Conservation (phyloP, 805 yeast genomes). For the Saccharomycopsis babjevae region DNA sequence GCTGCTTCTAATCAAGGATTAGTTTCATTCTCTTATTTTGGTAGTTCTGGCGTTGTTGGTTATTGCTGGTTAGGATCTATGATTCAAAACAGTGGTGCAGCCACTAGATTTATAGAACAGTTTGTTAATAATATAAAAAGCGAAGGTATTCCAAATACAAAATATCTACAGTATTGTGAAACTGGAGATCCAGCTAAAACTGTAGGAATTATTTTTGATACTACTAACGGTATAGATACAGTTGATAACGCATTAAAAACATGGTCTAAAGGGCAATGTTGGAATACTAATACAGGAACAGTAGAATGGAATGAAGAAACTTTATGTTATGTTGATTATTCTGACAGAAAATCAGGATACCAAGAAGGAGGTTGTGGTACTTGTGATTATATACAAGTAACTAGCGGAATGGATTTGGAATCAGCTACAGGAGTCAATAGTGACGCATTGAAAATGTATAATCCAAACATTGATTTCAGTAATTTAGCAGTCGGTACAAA, state of each 20-base stretch:
- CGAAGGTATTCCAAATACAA: conserved; percentile 4
- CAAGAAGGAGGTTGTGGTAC: neutral
- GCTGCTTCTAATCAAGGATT: neutral
- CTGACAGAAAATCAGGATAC: neutral
- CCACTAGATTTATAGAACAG: too few relatives aligned
- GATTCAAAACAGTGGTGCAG: too few relatives aligned
- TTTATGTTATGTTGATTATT: neutral
- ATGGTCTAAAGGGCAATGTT: conserved; percentile 6
- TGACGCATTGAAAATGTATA: conserved; percentile 2
- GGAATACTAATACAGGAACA: neutral
- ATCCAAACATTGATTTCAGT: neutral
- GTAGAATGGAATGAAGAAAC: neutral
- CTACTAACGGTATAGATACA: neutral
- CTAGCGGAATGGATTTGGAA: neutral
- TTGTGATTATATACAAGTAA: neutral
- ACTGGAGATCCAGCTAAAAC: conserved; percentile 6
- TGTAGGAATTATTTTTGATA: conserved; percentile 1
- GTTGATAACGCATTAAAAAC: neutral
- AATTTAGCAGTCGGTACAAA: neutral
- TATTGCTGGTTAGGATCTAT: too few relatives aligned
- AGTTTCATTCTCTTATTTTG: neutral
- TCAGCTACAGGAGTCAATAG: neutral
- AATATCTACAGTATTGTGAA: conserved; percentile 3
- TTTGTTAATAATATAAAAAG: too few relatives aligned
- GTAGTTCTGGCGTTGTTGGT: too few relatives aligned